phyloP scores from a whole-genome alignment of 2,329 filamentous ascomycete genomes.

The Aureobasidium sp. region DNA sequence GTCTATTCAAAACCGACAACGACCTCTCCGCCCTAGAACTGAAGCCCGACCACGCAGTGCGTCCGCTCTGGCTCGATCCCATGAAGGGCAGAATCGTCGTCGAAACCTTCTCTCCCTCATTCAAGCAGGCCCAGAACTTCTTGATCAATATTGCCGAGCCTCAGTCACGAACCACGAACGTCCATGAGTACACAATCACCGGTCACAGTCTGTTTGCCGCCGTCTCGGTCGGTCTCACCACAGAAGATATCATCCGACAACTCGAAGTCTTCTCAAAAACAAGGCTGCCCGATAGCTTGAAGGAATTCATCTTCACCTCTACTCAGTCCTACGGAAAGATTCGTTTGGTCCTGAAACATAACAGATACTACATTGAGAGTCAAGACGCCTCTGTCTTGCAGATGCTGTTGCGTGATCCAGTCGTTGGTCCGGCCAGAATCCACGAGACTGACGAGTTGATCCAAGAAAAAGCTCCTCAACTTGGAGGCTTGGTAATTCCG shows the following conservation, averaged over 20 bases:
- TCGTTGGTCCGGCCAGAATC: slow-evolving; percentile 72
- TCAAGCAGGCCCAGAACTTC: slow-evolving; percentile 84
- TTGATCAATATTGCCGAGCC: slow-evolving; percentile 94
- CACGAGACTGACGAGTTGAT: slow-evolving; percentile 68
- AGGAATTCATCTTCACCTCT: slow-evolving; percentile 71
- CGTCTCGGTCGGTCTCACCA: slow-evolving; percentile 86
- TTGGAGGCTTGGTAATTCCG: slow-evolving; percentile 82
- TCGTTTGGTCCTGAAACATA: slow-evolving; percentile 89
- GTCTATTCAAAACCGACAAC: slow-evolving; percentile 49
- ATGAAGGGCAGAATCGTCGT: slow-evolving; percentile 80
- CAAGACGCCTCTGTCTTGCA: slow-evolving; percentile 81
- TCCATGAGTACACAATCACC: slow-evolving; percentile 91
- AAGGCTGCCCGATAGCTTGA: slow-evolving; percentile 71
- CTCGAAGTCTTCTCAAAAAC: slow-evolving; percentile 87
- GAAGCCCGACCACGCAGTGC: slow-evolving; percentile 82
- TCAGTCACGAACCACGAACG: slow-evolving; percentile 76
- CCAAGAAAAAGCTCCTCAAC: slow-evolving; percentile 75
- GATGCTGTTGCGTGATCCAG: slow-evolving; percentile 72
- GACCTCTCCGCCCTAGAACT: slow-evolving; percentile 79
- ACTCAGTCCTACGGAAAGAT: slow-evolving; percentile 93
- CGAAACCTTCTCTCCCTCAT: slow-evolving; percentile 87
- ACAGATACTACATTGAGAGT: slow-evolving; percentile 89
- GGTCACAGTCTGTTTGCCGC: slow-evolving; percentile 92
- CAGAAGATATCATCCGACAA: slow-evolving; percentile 82
- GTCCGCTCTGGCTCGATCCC: slow-evolving; percentile 91